These are phyloP conservation scores for Schizonepeta tenuifolia DNA, from an alignment of 257 asterid genomes.

Conservation along the genomic window DNA sequence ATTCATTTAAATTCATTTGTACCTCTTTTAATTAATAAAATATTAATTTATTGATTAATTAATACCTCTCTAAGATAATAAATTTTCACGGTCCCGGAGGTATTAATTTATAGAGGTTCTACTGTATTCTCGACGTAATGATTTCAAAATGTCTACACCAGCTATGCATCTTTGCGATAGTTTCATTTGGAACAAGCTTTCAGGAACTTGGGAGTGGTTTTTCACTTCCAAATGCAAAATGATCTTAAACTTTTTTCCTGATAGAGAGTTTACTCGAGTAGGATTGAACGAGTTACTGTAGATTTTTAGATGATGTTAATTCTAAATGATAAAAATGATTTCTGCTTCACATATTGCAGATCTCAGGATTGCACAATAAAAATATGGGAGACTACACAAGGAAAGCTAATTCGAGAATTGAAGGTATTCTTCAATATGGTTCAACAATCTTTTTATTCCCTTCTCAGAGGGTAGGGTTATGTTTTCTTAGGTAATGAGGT, in stretches of 20 bases:
- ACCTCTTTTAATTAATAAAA: no score
- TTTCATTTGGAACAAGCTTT: background rate
- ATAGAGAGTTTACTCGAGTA: conserved; percentile 9
- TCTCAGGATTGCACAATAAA: conserved; percentile 96
- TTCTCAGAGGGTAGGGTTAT: background rate
- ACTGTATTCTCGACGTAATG: background rate
- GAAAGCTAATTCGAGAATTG: conserved; percentile 86
- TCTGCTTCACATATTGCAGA: conserved; percentile 51
- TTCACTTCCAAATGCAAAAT: conserved; percentile 1
- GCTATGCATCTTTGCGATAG: conserved; percentile 5
- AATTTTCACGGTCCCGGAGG: no score
- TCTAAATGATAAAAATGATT: background rate
- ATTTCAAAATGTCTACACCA: conserved; percentile 16
- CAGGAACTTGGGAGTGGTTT: conserved; percentile 12
- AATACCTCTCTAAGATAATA: no score
- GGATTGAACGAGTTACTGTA: conserved; percentile 7
- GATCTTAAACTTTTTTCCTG: conserved; percentile 9
- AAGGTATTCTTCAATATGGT: conserved; percentile 54
- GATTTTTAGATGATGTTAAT: conserved; percentile 15
- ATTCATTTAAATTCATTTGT: no score
- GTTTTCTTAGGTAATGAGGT: background rate
- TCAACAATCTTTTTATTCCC: background rate
- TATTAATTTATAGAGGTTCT: no score
- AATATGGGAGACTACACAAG: conserved; percentile 90
- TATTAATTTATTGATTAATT: no score